phyloP scores from a whole-genome alignment of 1,284 basidiomycete genomes.

The Moesziomyces sp. region DNA sequence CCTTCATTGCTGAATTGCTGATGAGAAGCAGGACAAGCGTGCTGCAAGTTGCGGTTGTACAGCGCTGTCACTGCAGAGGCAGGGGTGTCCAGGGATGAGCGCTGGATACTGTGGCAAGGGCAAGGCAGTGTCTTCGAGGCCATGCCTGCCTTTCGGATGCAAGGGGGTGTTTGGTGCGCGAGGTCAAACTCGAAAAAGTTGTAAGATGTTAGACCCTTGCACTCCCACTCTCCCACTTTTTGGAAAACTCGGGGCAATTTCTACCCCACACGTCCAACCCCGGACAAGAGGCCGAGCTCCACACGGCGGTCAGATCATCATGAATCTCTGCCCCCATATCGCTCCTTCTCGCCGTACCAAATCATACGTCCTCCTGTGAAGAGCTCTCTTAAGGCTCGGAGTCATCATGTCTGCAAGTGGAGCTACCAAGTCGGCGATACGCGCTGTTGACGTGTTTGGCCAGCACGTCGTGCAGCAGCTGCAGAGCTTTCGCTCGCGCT shows the following conservation, averaged over 20 bases:
- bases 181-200: background rate
- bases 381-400: background rate
- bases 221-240: background rate
- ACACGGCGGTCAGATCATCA: too few species aligned
- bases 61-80: too few species aligned
- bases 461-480: conserved; percentile 30
- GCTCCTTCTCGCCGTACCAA: background rate
- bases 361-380: background rate
- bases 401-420: conserved; percentile 1
- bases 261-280: background rate
- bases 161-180: background rate
- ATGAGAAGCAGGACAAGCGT: too few species aligned
- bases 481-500: conserved; percentile 9
- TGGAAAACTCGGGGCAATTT: background rate
- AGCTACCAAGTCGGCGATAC: conserved; percentile 1
- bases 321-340: background rate
- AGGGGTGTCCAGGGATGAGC: background rate
- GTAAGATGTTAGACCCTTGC: background rate
- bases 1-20: too few species aligned
- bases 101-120: background rate
- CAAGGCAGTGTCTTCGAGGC: too few species aligned
- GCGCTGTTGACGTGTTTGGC: conserved; percentile 31
- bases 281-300: background rate
- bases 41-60: too few species aligned
- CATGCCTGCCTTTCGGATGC: background rate